A percentile compares a stretch with the other conserved stretches of the same genome.
Conservation (phyloP, 306 rosid genomes). For the Ceratonia siliqua region DNA sequence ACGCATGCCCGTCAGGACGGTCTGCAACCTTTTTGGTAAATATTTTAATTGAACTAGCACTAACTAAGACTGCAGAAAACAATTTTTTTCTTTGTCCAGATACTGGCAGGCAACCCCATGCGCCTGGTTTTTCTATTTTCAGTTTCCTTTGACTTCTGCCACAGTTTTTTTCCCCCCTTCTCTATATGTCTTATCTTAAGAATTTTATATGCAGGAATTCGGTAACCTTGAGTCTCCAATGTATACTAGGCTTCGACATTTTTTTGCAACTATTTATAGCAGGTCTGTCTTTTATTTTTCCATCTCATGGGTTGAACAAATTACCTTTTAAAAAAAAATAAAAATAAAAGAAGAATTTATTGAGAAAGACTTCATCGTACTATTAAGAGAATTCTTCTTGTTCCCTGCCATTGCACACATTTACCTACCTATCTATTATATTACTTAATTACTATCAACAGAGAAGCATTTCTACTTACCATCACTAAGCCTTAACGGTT, state of each 20-base stretch:
- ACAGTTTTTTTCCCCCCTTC: background rate
- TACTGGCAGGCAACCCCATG: background rate
- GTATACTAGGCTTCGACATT: slow-evolving; percentile 75
- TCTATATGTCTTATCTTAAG: background rate
- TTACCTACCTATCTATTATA: background rate
- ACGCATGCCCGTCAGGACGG: slow-evolving; percentile 57
- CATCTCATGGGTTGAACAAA: slow-evolving; percentile 2
- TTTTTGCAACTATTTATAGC: slow-evolving; percentile 69
- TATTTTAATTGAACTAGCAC: background rate
- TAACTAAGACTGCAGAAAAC: background rate
- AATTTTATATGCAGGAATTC: slow-evolving; percentile 69
- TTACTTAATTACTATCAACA: background rate
- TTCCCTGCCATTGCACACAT: background rate
- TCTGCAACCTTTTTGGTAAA: slow-evolving; percentile 86
- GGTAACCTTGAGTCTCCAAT: slow-evolving; percentile 87
- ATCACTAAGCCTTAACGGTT: background rate
- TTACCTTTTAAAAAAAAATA: no score
- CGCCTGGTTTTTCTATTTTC: slow-evolving; percentile 12
- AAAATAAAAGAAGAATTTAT: background rate
- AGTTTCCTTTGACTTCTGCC: background rate
- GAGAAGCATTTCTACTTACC: slow-evolving; percentile 11
- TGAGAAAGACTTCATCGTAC: background rate
- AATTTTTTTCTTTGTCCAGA: background rate
- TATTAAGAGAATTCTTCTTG: background rate
- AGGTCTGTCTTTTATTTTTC: slow-evolving; percentile 48